Base-by-base conservation (phyloP, 495 filamentous ascomycete species). In the Lasiosphaeria hispida region DNA sequence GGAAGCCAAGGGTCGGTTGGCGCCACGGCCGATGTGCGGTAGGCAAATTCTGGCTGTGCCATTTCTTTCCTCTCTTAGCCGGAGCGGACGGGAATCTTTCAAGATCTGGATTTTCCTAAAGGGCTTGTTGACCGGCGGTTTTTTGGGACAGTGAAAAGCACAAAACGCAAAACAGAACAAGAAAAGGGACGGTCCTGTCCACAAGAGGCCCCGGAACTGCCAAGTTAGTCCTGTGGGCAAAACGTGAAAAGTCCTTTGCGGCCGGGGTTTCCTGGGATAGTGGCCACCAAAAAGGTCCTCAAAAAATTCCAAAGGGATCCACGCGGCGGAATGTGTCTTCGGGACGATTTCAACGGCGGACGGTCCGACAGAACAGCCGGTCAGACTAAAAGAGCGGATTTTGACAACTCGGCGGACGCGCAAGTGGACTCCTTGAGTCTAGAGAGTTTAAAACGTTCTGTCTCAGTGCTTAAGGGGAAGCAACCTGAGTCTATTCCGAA, bases 1-100 rank as follows among this genome's bases (percentile, higher is more conserved):
- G 75, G 57, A 33, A 65, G 64, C 77, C 77, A 79, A 58, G 74
- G 68, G 58, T 76, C 75, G 64, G 70, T 73, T 48, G 76, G 65
- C 64, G 69, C 69, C 48, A 63, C 63, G 63, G 74, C 66, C 15
- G 68, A 48, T 49, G 65, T 57, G 61, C 70, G 72, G 61, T 76
- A 77, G 48, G 64, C 66, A 70, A 73, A 71, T 51, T 77, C 73
- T 57, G 67, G 69, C 52, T 75, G 73, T 41, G 74, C 70, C 75
- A 77, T 77, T 13, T 39, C 56, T 36, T 55, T 30, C 23, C 52
- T 67, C 44, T 54, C 54, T 48, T 35, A 50, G 44, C 54, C 38
- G 33, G 48, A 19, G 45, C 37, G 57, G 38, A 33, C 15, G 39
- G 51, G 37, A 19, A 17, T 57, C 23, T 30, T 30, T 61, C 51